Evolutionary conservation across 495 filamentous ascomycete genomes (phyloP).

Genomic region (Xylaria flabelliformis): DNA sequence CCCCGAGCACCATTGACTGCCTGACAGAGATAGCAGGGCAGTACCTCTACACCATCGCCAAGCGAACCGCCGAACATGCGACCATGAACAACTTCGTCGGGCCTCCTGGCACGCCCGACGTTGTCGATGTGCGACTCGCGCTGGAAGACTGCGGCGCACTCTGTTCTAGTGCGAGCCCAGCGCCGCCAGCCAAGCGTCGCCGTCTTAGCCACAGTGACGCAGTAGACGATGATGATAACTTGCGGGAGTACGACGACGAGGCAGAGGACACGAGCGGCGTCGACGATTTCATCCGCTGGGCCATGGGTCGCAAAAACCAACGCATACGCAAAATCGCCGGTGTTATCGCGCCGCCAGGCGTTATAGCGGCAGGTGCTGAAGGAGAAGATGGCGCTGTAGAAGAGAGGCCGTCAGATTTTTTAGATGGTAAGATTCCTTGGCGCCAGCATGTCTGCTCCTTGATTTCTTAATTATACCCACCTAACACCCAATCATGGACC

Average conservation of each 20-base stretch:
- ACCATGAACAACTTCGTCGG: conserved; percentile 45
- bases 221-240: conserved; percentile 26
- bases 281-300: conserved; percentile 76
- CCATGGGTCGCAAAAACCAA: conserved; percentile 65
- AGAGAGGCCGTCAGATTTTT: conserved; percentile 67
- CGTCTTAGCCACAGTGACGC: conserved; percentile 22
- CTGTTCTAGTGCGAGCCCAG: conserved; percentile 50
- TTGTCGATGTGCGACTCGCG: conserved; percentile 84
- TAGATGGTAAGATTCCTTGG: conserved; percentile 59
- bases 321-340: conserved; percentile 70
- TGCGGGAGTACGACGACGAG: conserved; percentile 33
- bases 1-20: conserved; percentile 77
- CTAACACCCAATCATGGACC: conserved; percentile 12
- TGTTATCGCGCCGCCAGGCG: conserved; percentile 55
- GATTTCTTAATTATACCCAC: neutral
- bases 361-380: conserved; percentile 21
- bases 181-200: conserved; percentile 42
- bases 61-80: conserved; percentile 67
- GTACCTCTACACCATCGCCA: conserved; percentile 73
- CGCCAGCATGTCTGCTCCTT: neutral
- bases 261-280: conserved; percentile 78
- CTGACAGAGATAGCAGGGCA: conserved; percentile 75
- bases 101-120: conserved; percentile 47
- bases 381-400: conserved; percentile 38
- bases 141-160: conserved; percentile 77